These are phyloP conservation scores for Neurospora sp. DNA, from an alignment of 2,329 filamentous ascomycete species.

Conservation along the genomic window DNA sequence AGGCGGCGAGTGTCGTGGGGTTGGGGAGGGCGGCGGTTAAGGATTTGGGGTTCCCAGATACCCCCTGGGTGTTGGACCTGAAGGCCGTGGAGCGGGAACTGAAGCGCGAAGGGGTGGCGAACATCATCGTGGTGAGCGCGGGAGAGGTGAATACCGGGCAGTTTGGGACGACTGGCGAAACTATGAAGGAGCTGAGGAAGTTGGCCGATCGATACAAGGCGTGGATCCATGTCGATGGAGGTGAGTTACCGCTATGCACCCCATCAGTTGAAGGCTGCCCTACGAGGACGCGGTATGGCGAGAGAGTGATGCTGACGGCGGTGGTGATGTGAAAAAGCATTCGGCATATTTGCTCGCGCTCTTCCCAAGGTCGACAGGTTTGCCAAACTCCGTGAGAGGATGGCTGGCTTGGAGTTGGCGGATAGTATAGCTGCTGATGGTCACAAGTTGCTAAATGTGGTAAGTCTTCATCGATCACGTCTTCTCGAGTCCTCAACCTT, in stretches of 20 bases:
- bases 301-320: conserved; percentile 2
- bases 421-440: conserved; percentile 82
- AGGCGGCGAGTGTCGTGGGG: conserved; percentile 75
- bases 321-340: conserved; percentile 41
- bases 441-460: conserved; percentile 88
- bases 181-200: conserved; percentile 54
- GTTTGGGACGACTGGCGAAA: conserved; percentile 53
- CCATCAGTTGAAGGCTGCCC: background rate
- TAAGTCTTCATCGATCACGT: conserved; percentile 27
- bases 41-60: conserved; percentile 41
- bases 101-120: conserved; percentile 43
- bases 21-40: conserved; percentile 62
- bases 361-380: conserved; percentile 52
- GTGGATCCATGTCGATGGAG: conserved; percentile 85
- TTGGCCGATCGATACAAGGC: conserved; percentile 65
- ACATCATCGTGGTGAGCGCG: conserved; percentile 70
- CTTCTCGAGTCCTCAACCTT: background rate
- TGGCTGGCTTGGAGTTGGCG: conserved; percentile 63
- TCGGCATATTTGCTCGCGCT: conserved; percentile 70
- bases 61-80: conserved; percentile 64
- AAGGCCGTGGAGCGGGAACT: conserved; percentile 53
- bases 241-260: conserved; percentile 26
- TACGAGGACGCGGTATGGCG: background rate
- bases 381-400: conserved; percentile 35
- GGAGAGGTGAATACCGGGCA: conserved; percentile 86